These are phyloP conservation scores for Xylariaceae sp. DNA, from an alignment of 2,329 filamentous ascomycete species.

Conservation along the genomic window DNA sequence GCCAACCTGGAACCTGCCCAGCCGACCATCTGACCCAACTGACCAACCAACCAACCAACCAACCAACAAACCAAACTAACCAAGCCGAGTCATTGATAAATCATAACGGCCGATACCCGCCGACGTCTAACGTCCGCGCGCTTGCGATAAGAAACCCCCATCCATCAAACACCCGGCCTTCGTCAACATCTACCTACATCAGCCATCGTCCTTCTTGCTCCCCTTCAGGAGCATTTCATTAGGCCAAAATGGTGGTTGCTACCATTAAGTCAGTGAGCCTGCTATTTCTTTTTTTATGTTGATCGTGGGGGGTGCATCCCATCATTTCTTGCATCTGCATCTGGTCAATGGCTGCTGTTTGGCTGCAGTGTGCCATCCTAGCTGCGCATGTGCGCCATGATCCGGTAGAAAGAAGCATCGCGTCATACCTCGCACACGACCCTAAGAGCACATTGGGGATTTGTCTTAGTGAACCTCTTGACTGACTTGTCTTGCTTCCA, in stretches of 20 bases:
- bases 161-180: slow-evolving; percentile 12
- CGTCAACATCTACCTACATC: slow-evolving; percentile 20
- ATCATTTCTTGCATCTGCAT: not conserved
- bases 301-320: slow-evolving; percentile 19
- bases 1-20: slow-evolving; percentile 13
- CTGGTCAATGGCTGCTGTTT: slow-evolving; percentile 7
- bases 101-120: slow-evolving; percentile 37
- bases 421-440: slow-evolving; percentile 19
- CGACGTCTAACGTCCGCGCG: slow-evolving; percentile 33
- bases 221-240: slow-evolving; percentile 20
- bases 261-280: slow-evolving; percentile 65
- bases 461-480: slow-evolving; percentile 18
- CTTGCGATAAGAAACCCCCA: slow-evolving; percentile 37
- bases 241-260: slow-evolving; percentile 64
- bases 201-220: slow-evolving; percentile 4
- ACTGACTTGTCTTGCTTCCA: slow-evolving; percentile 28
- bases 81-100: slow-evolving; percentile 30
- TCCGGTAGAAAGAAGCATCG: slow-evolving; percentile 17
- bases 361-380: slow-evolving; percentile 13
- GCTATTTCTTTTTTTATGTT: slow-evolving; percentile 23
- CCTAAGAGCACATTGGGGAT: not conserved
- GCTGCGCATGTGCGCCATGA: slow-evolving; percentile 19
- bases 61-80: slow-evolving; percentile 1
- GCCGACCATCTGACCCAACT: slow-evolving; percentile 5
- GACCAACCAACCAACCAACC: slow-evolving; percentile 9